A percentile compares a stretch with the other conserved stretches of the same genome.
Conservation (phyloP, 768 basidiomycete species). For the Lyophyllum semitale region DNA sequence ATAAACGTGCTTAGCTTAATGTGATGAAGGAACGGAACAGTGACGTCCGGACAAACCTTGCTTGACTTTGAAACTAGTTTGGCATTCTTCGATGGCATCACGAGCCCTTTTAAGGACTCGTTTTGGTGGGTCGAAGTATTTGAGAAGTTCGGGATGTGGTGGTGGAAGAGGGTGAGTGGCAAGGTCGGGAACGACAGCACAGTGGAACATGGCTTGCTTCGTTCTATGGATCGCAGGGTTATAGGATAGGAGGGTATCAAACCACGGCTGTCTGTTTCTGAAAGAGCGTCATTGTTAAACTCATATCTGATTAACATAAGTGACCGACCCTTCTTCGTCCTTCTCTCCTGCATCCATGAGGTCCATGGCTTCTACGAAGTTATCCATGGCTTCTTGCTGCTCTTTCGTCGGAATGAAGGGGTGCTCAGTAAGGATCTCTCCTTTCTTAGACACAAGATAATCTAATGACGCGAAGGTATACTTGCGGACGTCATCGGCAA, state of each 20-base stretch:
- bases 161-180: slow-evolving; percentile 74
- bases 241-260: slow-evolving; percentile 72
- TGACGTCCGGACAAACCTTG: slow-evolving; percentile 50
- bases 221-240: slow-evolving; percentile 90
- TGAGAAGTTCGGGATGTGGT: slow-evolving; percentile 81
- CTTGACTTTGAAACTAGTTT: slow-evolving; percentile 72
- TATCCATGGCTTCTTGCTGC: slow-evolving; percentile 81
- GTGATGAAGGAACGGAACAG: not conserved
- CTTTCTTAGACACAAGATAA: slow-evolving; percentile 71
- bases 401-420: slow-evolving; percentile 80
- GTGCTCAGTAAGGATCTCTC: slow-evolving; percentile 73
- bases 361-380: slow-evolving; percentile 88
- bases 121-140: slow-evolving; percentile 81
- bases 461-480: slow-evolving; percentile 86
- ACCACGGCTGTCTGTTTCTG: slow-evolving; percentile 74
- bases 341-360: slow-evolving; percentile 75
- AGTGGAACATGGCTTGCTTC: slow-evolving; percentile 93
- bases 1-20: not conserved
- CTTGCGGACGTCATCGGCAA: slow-evolving; percentile 90
- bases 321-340: slow-evolving; percentile 68
- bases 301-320: slow-evolving; percentile 17
- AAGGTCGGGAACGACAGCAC: slow-evolving; percentile 78
- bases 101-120: slow-evolving; percentile 63
- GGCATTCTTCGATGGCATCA: slow-evolving; percentile 60
- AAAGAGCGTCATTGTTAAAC: not conserved